A percentile compares a stretch with the other conserved stretches of the same genome.
Evolutionary conservation across 768 basidiomycete genomes (phyloP).

Genomic region (Lactifluus echinatus): DNA sequence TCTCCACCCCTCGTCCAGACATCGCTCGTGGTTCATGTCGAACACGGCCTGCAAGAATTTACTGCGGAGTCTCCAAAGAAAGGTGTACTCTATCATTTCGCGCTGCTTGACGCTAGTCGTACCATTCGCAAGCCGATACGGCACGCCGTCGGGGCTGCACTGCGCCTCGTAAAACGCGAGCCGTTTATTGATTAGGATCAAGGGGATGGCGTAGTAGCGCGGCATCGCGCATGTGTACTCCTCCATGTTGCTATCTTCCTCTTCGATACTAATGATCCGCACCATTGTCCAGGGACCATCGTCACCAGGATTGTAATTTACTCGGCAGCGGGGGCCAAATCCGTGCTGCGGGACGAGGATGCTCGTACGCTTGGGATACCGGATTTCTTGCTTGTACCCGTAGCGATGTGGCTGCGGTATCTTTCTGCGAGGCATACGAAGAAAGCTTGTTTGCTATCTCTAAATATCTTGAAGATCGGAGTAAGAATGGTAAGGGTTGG

Average conservation of each 20-base stretch:
- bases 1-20: conserved; percentile 2
- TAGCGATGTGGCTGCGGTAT: background rate
- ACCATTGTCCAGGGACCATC: conserved; percentile 8
- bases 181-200: conserved; percentile 14
- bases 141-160: conserved; percentile 2
- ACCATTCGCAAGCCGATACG: background rate
- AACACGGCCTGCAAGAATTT: conserved; percentile 3
- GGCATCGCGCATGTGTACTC: conserved; percentile 6
- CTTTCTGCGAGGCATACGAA: background rate
- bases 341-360: background rate
- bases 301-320: background rate
- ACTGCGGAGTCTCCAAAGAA: conserved; percentile 9
- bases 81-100: background rate
- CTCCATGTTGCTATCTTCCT: background rate
- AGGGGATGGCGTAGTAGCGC: conserved; percentile 11
- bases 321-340: conserved; percentile 3
- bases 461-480: background rate
- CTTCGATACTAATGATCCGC: background rate
- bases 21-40: conserved; percentile 8
- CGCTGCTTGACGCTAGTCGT: background rate
- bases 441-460: background rate
- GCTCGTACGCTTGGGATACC: background rate
- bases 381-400: background rate
- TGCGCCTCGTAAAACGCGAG: conserved; percentile 13
- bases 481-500: background rate